These are phyloP conservation scores for Tetrapisispora nanseiensis DNA, from an alignment of 805 yeast genomes.

Conservation along the genomic window DNA sequence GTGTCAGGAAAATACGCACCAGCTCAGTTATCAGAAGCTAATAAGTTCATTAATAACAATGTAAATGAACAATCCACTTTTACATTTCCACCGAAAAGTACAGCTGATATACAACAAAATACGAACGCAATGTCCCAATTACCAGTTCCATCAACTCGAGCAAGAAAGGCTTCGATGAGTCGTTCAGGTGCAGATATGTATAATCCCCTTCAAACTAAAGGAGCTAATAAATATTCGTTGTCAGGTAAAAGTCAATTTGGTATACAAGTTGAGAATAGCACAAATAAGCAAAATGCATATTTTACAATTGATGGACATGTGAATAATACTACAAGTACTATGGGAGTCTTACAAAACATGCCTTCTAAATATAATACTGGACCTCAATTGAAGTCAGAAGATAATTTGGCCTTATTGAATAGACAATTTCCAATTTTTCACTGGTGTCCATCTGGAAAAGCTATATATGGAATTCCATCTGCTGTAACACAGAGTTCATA, in stretches of 20 bases:
- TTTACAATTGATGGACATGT: constrained; percentile 19
- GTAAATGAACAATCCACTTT: background rate
- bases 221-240: constrained; percentile 30
- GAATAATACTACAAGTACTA: constrained; percentile 8
- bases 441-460: constrained; percentile 45
- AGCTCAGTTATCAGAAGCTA: background rate
- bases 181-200: constrained; percentile 27
- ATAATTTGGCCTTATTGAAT: constrained; percentile 44
- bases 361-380: background rate
- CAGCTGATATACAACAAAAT: background rate
- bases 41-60: background rate
- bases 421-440: constrained; percentile 71
- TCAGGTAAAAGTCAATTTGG: constrained; percentile 25
- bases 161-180: constrained; percentile 12
- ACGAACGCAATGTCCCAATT: too few species aligned
- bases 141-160: background rate
- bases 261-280: background rate
- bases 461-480: constrained; percentile 38
- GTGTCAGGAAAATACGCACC: constrained; percentile 1
- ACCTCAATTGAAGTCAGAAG: constrained; percentile 8
- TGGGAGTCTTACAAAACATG: too few species aligned
- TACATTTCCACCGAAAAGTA: background rate
- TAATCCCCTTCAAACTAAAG: constrained; percentile 22
- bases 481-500: constrained; percentile 10
- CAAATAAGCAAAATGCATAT: background rate